Evolutionary conservation across 2,329 filamentous ascomycete genomes (phyloP), one percentile per base, ranked within the genome.

Genomic region (Trichothecium sympodiale): DNA sequence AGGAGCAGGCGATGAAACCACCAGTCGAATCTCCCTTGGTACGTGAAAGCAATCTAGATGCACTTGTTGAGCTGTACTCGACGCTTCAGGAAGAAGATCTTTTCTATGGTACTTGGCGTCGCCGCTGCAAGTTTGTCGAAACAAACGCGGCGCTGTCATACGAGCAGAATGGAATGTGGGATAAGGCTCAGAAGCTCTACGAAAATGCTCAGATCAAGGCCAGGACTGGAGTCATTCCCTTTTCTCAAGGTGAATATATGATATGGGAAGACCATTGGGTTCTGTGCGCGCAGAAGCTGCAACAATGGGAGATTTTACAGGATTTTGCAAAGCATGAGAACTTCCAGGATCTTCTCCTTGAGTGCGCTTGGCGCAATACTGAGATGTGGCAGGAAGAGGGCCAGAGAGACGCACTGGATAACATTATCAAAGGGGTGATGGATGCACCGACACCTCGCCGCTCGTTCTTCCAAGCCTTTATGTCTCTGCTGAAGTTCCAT

Each of bases 221-320:
- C 31, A 77, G 93, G 32, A 96, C 89, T 1, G 91, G 88, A 35
- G 85, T 89, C n/a, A 77, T 96, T 41, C 89, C 91, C 0, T 96
- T 95, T 57, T 94, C 89, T 1, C 84, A 93, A 49, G 87, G 81
- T 23, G 91, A 99, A 59, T 99, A 99, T 60, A 95, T 94, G 75
- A 73, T 99, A 1, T 99, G 91, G 91, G 91, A 99, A 60, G 91
- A 99, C 53, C 93, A 98, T 49, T 99, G 91, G 91, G 80, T 98
- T 29, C 72, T 95, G 34, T 98, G 91, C 56, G 91, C 89, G 0
- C 87, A 96, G 61, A 98, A 98, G 61, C 69, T 99, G 31, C 93
- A 98, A 56, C 93, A 98, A 54, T 99, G 91, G 91, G 91, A 99
- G 49, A 89, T 99, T 38, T 61, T 99, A 25, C 86, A 87, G 42